Evolutionary conservation across 176 grass and related monocot species (phyloP).

Genomic region (Melocanna baccifera): DNA sequence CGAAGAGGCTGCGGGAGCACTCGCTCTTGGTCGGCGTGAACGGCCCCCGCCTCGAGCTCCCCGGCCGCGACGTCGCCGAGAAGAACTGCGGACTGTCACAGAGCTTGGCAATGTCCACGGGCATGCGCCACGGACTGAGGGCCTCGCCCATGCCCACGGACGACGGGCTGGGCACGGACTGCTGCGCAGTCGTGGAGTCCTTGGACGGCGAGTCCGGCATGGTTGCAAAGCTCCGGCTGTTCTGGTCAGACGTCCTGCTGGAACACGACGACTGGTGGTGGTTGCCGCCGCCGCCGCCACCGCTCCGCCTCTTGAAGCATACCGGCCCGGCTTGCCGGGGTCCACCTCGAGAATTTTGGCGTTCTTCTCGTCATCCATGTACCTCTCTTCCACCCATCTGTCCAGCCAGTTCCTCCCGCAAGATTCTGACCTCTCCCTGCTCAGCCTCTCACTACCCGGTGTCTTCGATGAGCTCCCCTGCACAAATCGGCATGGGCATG

Average conservation of each 20-base stretch:
- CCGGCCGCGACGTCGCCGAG: constrained; percentile 63
- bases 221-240: constrained; percentile 62
- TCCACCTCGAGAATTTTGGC: constrained; percentile 93
- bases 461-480: constrained; percentile 55
- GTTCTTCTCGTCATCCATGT: constrained; percentile 81
- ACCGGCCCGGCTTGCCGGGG: constrained; percentile 70
- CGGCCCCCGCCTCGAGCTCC: constrained; percentile 48
- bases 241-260: constrained; percentile 52
- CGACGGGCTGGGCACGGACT: constrained; percentile 63
- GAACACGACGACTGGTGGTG: constrained; percentile 64
- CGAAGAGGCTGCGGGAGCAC: constrained; percentile 66
- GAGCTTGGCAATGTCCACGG: constrained; percentile 40
- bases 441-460: constrained; percentile 36
- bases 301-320: constrained; percentile 28
- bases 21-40: constrained; percentile 86
- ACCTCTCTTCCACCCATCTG: constrained; percentile 84
- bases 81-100: constrained; percentile 82
- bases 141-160: constrained; percentile 63
- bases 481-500: not conserved
- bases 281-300: not conserved
- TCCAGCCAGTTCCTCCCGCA: constrained; percentile 86
- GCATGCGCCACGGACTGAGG: constrained; percentile 48
- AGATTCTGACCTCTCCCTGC: constrained; percentile 59
- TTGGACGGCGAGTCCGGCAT: constrained; percentile 59
- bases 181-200: constrained; percentile 63